Evolutionary conservation across 495 filamentous ascomycete species (phyloP).

Genomic region (Neurospora tetraspora): DNA sequence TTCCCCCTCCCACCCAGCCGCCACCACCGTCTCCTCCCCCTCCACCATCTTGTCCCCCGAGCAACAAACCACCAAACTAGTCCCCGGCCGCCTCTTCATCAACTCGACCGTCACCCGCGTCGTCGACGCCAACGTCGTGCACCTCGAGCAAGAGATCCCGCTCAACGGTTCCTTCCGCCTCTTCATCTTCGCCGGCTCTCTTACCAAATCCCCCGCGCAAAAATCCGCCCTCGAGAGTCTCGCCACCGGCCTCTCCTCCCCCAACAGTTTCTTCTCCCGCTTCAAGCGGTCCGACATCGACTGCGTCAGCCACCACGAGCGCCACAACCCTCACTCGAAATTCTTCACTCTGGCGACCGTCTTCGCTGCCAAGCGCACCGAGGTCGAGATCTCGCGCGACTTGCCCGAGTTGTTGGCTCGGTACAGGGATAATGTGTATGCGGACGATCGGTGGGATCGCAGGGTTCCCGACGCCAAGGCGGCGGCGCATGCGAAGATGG

Average conservation of each 20-base stretch:
- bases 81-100: conserved; percentile 59
- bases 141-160: conserved; percentile 80
- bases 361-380: conserved; percentile 52
- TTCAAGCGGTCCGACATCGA: conserved; percentile 53
- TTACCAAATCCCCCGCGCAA: conserved; percentile 37
- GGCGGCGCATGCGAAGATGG: conserved; percentile 80
- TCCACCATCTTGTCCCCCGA: conserved; percentile 30
- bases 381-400: conserved; percentile 53
- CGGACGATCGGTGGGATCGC: conserved; percentile 71
- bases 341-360: conserved; percentile 73
- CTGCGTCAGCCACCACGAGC: conserved; percentile 66
- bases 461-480: conserved; percentile 57
- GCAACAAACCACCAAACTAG: conserved; percentile 48
- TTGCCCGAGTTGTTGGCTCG: conserved; percentile 59
- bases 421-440: conserved; percentile 77
- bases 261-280: conserved; percentile 56
- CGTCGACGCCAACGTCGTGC: conserved; percentile 74
- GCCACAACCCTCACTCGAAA: conserved; percentile 68
- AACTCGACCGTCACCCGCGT: conserved; percentile 73
- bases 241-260: conserved; percentile 50
- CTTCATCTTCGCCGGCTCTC: conserved; percentile 71
- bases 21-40: no score
- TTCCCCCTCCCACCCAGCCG: conserved; percentile 58
- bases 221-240: conserved; percentile 54
- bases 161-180: conserved; percentile 80